Conservation (phyloP, 2,329 filamentous ascomycete genomes). For the Sporothrix schenckii region DNA sequence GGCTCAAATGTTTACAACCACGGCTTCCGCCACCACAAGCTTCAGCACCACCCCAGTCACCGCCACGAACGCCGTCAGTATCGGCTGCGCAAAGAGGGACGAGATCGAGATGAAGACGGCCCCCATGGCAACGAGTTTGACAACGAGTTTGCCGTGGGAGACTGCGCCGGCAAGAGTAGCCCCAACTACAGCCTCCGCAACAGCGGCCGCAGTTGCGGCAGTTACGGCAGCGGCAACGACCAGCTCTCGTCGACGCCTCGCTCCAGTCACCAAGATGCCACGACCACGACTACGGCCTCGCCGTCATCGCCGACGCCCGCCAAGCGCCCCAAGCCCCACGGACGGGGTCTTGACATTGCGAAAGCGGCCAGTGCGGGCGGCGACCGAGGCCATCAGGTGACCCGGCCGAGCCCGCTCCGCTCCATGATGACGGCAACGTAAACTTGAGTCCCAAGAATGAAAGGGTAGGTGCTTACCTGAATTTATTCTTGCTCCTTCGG, state of each 20-base stretch:
- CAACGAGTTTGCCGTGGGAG: neutral
- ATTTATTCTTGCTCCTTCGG: neutral
- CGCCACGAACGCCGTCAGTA: conserved; percentile 7
- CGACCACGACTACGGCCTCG: conserved; percentile 20
- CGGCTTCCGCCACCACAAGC: conserved; percentile 33
- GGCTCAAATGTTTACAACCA: conserved; percentile 60
- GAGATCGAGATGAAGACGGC: conserved; percentile 18
- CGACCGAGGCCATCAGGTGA: conserved; percentile 54
- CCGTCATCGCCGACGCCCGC: conserved; percentile 27
- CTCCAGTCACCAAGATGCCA: conserved; percentile 19
- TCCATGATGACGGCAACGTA: conserved; percentile 67
- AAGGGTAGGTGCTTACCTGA: conserved; percentile 8
- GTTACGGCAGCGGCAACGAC: conserved; percentile 13
- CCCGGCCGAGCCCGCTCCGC: conserved; percentile 68
- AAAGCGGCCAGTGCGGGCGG: conserved; percentile 50
- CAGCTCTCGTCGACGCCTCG: conserved; percentile 17
- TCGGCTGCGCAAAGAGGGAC: conserved; percentile 14
- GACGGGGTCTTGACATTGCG: conserved; percentile 49
- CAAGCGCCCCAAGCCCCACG: conserved; percentile 41
- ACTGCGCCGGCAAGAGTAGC: conserved; percentile 3
- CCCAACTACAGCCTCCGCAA: conserved; percentile 8
- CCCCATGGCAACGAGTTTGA: neutral
- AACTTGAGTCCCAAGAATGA: conserved; percentile 42
- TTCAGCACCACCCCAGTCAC: conserved; percentile 8
- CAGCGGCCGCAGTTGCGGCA: conserved; percentile 13